A percentile compares a stretch with the other conserved stretches of the same genome.
These are phyloP conservation scores for Pseudopediastrum boryanum DNA, from an alignment of 139 green algal genomes.

Conservation along the genomic window DNA sequence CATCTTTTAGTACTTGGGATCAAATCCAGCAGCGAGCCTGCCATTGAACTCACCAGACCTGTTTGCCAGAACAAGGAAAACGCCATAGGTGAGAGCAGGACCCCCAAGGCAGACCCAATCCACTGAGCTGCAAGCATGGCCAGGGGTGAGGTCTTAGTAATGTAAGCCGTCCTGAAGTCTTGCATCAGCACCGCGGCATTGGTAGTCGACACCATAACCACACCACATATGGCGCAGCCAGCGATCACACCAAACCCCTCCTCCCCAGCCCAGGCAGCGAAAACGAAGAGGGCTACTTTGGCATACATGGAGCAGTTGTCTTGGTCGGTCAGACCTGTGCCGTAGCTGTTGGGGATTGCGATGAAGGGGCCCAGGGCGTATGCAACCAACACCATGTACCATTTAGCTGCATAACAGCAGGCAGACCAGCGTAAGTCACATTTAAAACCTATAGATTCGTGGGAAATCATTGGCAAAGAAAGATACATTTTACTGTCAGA, in stretches of 20 bases:
- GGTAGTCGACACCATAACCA: constrained; percentile 35
- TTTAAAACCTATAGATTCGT: too few species aligned
- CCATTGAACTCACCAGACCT: constrained; percentile 13
- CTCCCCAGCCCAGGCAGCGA: constrained; percentile 44
- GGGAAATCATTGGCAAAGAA: too few species aligned
- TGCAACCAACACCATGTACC: neutral
- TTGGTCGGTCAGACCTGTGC: constrained; percentile 47
- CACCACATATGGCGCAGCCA: constrained; percentile 33
- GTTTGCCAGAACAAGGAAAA: constrained; percentile 51
- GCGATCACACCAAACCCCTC: constrained; percentile 26
- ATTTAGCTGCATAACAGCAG: constrained; percentile 14
- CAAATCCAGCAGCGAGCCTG: too few species aligned
- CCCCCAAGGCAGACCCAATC: constrained; percentile 27
- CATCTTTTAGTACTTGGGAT: too few species aligned
- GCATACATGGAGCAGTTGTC: constrained; percentile 35
- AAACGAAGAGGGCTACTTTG: constrained; percentile 55
- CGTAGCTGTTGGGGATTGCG: constrained; percentile 46
- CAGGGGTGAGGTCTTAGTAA: constrained; percentile 41
- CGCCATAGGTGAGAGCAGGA: constrained; percentile 37
- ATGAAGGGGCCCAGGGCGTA: constrained; percentile 36
- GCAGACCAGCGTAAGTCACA: too few species aligned
- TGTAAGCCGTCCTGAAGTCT: constrained; percentile 54
- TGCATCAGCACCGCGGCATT: constrained; percentile 5
- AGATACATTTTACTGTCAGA: too few species aligned
- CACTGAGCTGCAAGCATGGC: constrained; percentile 54